Evolutionary conservation across 257 asterid genomes (phyloP), one percentile per base, ranked within the genome.

Genomic region (Solanum sitiens): DNA sequence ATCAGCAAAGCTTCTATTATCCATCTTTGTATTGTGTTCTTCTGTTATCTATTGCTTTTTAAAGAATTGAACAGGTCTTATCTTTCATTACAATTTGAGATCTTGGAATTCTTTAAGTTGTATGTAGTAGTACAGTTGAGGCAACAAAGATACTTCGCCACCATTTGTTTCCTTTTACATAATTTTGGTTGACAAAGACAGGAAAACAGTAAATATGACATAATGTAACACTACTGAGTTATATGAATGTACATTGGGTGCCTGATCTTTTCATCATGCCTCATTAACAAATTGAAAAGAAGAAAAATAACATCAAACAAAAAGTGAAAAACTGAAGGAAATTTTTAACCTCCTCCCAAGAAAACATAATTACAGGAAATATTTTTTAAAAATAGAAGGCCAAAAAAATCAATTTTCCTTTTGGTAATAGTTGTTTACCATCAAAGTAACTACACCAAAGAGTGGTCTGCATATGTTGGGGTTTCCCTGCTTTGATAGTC

Each of bases 401-500:
- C 33, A 27, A 84, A 65, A 70, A 87, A 50, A 84, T 79, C 65
- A 80, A 83, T 84, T 87, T 88, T 87, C 90, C 88, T 89, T 37
- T 47, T 86, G 87, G 89, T 79, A 14, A 61, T 84, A 88, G 77
- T 42, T 82, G 14, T 90, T 79, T 61, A 73, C 47, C 39, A 25
- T 70, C 88, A 75, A 89, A 88, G 50, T 83, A 87, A 86, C 95
- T 95, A 96, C 84, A 95, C 94, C 91, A 89, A 89, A 56, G 94
- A 93, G 88, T 75, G 70, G 53, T 92, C 92, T 13, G 87, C 87
- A 30, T 89, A 37, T 77, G 92, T 89, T 40, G 93, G 37, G 87
- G 91, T 93, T 86, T 94, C 98, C 91, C 87, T 88, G 92, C 95
- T 92, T 12, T 87, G 86, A 87, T 77, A 90, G 86, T 93, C 95